A percentile compares a stretch with the other conserved stretches of the same genome.
These are phyloP conservation scores for Raffaelea ambrosiae DNA, from an alignment of 2,329 filamentous ascomycete species.

Conservation along the genomic window DNA sequence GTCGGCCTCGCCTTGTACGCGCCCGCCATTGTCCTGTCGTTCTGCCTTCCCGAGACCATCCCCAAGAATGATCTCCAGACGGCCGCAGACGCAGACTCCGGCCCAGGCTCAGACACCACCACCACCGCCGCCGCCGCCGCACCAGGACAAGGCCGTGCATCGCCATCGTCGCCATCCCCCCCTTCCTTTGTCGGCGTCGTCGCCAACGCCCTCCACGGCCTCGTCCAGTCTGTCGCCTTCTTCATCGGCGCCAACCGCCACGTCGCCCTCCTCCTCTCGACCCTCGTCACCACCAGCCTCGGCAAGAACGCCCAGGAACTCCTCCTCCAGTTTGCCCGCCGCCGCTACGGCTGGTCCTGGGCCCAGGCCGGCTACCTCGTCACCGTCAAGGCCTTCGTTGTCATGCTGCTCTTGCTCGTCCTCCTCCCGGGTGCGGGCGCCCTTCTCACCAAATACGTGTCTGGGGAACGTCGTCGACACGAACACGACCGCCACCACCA, in stretches of 20 bases:
- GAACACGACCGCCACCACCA: no score
- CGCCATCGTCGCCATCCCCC: no score
- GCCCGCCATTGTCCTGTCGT: no score
- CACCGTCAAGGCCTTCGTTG: constrained; percentile 1
- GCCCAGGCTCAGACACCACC: no score
- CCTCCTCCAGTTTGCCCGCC: constrained; percentile 2
- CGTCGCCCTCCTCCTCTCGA: constrained; percentile 1
- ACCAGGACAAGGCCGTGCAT: no score
- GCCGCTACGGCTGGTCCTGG: constrained; percentile 5
- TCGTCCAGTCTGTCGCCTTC: background rate
- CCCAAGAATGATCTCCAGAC: no score
- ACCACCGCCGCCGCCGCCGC: no score
- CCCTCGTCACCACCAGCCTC: constrained; percentile 2
- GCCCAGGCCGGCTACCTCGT: constrained; percentile 5
- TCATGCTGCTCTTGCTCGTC: background rate
- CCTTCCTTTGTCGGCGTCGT: no score
- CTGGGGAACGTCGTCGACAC: no score
- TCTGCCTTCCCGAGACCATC: no score
- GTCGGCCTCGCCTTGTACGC: no score
- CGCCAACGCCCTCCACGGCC: background rate
- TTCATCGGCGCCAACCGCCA: background rate
- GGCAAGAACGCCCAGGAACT: constrained; percentile 3
- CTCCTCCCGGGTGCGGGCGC: background rate
- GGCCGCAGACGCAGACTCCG: no score
- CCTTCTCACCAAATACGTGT: background rate